A percentile compares a stretch with the other conserved stretches of the same genome.
These are phyloP conservation scores for Phytophthora brassicae DNA, from an alignment of 352 stramenopile species.

Conservation along the genomic window DNA sequence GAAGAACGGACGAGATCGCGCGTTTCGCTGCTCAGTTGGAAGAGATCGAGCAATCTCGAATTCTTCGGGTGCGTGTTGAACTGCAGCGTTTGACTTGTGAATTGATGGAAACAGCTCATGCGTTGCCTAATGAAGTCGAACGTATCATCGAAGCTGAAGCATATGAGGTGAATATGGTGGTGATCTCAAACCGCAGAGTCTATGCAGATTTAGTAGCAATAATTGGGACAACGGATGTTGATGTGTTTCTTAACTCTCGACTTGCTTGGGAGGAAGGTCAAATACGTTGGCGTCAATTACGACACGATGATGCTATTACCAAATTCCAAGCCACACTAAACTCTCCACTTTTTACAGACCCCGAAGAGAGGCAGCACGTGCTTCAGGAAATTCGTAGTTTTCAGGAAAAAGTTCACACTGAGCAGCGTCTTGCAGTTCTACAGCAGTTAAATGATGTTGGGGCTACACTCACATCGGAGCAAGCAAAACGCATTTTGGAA, in stretches of 20 bases:
- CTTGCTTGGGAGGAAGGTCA: constrained; percentile 70
- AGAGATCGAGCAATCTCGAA: constrained; percentile 53
- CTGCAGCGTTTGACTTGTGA: constrained; percentile 49
- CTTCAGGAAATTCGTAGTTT: constrained; percentile 55
- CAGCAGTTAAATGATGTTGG: constrained; percentile 43
- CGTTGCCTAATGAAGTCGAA: constrained; percentile 65
- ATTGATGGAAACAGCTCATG: constrained; percentile 70
- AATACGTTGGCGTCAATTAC: constrained; percentile 67
- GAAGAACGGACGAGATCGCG: constrained; percentile 43
- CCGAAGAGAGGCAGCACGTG: constrained; percentile 52
- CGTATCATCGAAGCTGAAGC: constrained; percentile 74
- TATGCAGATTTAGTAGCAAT: constrained; percentile 75
- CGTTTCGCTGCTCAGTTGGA: constrained; percentile 52
- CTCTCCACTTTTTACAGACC: constrained; percentile 71
- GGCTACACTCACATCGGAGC: constrained; percentile 44
- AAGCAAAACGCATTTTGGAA: constrained; percentile 42
- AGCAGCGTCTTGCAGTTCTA: constrained; percentile 52
- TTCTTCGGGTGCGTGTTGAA: constrained; percentile 37
- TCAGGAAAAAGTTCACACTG: constrained; percentile 54
- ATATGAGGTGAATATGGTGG: constrained; percentile 78
- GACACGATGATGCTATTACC: constrained; percentile 73
- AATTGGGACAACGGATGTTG: constrained; percentile 67
- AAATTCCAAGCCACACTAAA: constrained; percentile 60
- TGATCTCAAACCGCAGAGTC: constrained; percentile 77
- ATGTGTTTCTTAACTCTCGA: constrained; percentile 54